phyloP scores from a whole-genome alignment of 441 rosid genomes.

The Gossypium gossypioides region DNA sequence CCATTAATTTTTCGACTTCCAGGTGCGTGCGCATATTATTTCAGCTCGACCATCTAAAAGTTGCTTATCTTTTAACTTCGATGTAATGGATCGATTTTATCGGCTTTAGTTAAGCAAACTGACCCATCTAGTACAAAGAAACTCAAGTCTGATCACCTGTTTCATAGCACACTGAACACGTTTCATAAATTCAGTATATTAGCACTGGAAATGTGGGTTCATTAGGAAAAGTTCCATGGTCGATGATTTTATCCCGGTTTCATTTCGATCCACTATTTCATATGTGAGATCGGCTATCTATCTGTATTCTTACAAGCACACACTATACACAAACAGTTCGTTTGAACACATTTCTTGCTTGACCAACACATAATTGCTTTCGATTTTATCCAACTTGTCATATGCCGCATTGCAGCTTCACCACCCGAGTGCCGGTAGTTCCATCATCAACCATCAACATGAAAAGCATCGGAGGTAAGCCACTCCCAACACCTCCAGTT shows the following conservation, averaged over 20 bases:
- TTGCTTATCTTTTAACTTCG: neutral
- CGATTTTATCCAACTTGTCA: neutral
- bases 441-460: constrained; percentile 26
- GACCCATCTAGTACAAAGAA: neutral
- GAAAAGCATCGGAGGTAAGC: constrained; percentile 13
- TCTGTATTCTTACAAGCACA: neutral
- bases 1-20: constrained; percentile 25
- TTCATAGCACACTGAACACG: neutral
- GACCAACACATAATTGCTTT: neutral
- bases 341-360: constrained; percentile 11
- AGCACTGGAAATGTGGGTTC: neutral
- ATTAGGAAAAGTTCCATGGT: neutral
- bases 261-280: neutral
- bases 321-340: neutral
- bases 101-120: neutral
- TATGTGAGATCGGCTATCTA: neutral
- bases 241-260: neutral
- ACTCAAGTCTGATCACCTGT: no score
- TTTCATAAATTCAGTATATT: neutral
- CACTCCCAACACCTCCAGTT: constrained; percentile 18
- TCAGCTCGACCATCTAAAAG: neutral
- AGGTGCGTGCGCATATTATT: constrained; percentile 24
- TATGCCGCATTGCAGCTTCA: constrained; percentile 27
- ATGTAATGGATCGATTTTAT: neutral
- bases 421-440: constrained; percentile 15